phyloP scores from a whole-genome alignment of 768 basidiomycete species.

The Trametes villosa region DNA sequence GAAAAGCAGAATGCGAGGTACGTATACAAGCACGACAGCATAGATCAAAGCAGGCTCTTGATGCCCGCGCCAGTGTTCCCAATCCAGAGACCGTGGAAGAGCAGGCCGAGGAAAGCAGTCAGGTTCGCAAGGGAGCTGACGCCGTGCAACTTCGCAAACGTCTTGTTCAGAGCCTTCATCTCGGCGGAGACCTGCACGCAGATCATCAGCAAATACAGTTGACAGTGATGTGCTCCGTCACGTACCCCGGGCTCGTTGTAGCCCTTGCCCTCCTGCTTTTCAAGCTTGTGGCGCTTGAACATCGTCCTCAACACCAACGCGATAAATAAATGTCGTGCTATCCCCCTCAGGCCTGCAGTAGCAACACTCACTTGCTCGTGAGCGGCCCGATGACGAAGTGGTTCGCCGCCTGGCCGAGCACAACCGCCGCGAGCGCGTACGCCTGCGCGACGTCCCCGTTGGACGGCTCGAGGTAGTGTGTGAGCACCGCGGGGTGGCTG shows the following conservation, averaged over 20 bases:
- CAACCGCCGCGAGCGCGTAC: conserved; percentile 54
- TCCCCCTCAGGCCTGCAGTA: not conserved
- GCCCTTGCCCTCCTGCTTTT: conserved; percentile 73
- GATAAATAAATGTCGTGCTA: not conserved
- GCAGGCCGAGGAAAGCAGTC: conserved; percentile 57
- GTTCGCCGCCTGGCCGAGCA: conserved; percentile 60
- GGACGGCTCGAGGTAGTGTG: conserved; percentile 49
- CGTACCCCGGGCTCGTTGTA: conserved; percentile 67
- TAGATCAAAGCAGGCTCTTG: conserved; percentile 17
- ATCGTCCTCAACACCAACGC: conserved; percentile 54
- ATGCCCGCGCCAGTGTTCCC: conserved; percentile 54
- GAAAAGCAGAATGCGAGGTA: not conserved
- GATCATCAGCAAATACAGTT: conserved; percentile 4
- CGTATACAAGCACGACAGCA: not conserved
- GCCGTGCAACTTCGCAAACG: conserved; percentile 71
- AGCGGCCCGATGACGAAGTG: conserved; percentile 72
- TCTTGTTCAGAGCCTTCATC: conserved; percentile 71
- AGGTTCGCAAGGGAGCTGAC: conserved; percentile 72
- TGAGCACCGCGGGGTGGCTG: conserved; percentile 59
- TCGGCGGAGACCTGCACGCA: conserved; percentile 18
- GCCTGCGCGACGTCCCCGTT: conserved; percentile 68
- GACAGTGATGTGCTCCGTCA: conserved; percentile 29
- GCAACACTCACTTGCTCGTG: conserved; percentile 61
- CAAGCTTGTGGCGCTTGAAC: conserved; percentile 71
- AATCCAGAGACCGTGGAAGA: conserved; percentile 75